Evolutionary conservation across 768 basidiomycete species (phyloP).

Genomic region (Scleroderma citrinum): DNA sequence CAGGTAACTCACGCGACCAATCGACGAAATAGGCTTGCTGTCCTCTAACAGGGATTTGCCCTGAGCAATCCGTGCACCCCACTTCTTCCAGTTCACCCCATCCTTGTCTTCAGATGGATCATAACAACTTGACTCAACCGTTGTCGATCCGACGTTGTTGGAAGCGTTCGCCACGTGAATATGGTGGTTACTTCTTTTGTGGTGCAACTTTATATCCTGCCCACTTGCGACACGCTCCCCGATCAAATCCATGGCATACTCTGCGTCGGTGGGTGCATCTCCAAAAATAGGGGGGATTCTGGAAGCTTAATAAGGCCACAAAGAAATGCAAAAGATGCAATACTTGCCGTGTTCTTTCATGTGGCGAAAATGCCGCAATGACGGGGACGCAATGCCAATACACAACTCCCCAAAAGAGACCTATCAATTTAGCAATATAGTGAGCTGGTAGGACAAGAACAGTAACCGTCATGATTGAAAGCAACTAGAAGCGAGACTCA

Average conservation of each 20-base stretch:
- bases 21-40: conserved; percentile 35
- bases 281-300: conserved; percentile 44
- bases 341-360: conserved; percentile 42
- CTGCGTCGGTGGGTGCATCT: conserved; percentile 60
- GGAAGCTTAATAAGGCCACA: not conserved
- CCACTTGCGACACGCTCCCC: conserved; percentile 53
- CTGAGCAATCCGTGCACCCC: conserved; percentile 41
- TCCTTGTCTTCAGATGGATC: conserved; percentile 6
- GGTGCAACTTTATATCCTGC: conserved; percentile 38
- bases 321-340: not conserved
- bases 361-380: conserved; percentile 42
- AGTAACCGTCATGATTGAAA: conserved; percentile 34
- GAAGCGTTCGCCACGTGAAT: conserved; percentile 10
- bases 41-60: conserved; percentile 42
- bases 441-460: conserved; percentile 42
- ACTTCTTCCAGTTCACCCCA: conserved; percentile 51
- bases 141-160: conserved; percentile 2
- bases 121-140: not conserved
- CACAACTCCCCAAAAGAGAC: conserved; percentile 41
- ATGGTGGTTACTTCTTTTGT: conserved; percentile 14
- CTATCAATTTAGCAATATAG: conserved; percentile 43
- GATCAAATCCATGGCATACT: conserved; percentile 67
- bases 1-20: conserved; percentile 27
- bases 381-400: conserved; percentile 65
- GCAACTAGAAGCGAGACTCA: conserved; percentile 24